Percentiles rank a stretch among this genome's conserved stretches.
These are phyloP conservation scores for Alternaria postmessia DNA, from an alignment of 2,329 filamentous ascomycete genomes.

Conservation along the genomic window DNA sequence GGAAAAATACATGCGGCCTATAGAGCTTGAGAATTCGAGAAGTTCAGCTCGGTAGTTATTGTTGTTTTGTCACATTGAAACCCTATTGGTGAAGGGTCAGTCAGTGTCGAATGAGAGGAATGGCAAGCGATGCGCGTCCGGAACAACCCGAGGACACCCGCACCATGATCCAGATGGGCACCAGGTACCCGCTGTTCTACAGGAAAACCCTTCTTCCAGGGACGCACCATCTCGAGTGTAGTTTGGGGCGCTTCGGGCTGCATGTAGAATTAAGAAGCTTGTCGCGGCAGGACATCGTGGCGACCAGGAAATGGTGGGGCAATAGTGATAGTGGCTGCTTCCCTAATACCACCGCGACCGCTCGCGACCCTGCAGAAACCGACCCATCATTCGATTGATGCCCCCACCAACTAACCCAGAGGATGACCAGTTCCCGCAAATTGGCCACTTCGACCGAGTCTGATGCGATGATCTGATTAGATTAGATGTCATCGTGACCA, in stretches of 20 bases:
- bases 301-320: not conserved
- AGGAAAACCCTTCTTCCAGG: not conserved
- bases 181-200: not conserved
- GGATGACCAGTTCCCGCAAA: not conserved
- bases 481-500: constrained; percentile 19
- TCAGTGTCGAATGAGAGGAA: not conserved
- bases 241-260: not conserved
- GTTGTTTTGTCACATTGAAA: too few species aligned
- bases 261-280: not conserved
- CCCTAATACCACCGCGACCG: constrained; percentile 5
- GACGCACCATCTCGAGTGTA: not conserved
- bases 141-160: not conserved
- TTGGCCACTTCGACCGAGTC: not conserved
- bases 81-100: not conserved
- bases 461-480: constrained; percentile 24
- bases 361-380: not conserved
- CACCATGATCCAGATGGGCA: not conserved
- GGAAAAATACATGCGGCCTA: too few species aligned
- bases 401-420: constrained; percentile 2
- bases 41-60: too few species aligned
- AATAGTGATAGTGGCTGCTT: constrained; percentile 14
- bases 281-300: constrained; percentile 2
- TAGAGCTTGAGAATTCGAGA: too few species aligned
- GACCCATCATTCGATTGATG: not conserved
- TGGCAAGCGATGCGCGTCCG: not conserved